Evolutionary conservation across 306 rosid genomes (phyloP).

Genomic region (Rosa multiflora): DNA sequence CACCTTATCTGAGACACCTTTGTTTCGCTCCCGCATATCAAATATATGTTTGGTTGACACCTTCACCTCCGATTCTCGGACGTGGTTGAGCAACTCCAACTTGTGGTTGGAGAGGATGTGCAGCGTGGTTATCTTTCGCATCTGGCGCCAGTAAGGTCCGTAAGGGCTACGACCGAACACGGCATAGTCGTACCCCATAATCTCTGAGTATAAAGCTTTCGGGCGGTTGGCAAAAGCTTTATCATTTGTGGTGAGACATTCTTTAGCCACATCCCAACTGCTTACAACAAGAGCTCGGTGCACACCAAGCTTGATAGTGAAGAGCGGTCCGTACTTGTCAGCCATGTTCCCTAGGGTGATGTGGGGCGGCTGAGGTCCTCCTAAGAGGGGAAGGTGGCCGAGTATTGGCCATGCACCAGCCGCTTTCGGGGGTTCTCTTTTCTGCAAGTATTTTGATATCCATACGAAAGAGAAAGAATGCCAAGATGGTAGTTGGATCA

Average conservation of each 20-base stretch:
- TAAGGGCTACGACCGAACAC: neutral
- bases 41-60: neutral
- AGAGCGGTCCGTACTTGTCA: neutral
- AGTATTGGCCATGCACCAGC: neutral
- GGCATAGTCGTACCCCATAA: neutral
- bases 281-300: neutral
- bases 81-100: conserved; percentile 9
- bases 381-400: neutral
- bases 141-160: neutral
- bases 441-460: neutral
- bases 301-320: neutral
- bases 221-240: neutral
- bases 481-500: neutral
- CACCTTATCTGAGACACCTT: neutral
- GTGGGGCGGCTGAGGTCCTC: neutral
- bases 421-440: neutral
- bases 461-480: neutral
- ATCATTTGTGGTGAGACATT: neutral
- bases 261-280: neutral
- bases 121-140: neutral
- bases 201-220: neutral
- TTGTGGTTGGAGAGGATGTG: conserved; percentile 20
- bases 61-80: conserved; percentile 6
- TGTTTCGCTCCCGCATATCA: neutral
- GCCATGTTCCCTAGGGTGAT: neutral